Evolutionary conservation across 1,284 basidiomycete species (phyloP).

Genomic region (Apiotrichum akiyoshidainum): DNA sequence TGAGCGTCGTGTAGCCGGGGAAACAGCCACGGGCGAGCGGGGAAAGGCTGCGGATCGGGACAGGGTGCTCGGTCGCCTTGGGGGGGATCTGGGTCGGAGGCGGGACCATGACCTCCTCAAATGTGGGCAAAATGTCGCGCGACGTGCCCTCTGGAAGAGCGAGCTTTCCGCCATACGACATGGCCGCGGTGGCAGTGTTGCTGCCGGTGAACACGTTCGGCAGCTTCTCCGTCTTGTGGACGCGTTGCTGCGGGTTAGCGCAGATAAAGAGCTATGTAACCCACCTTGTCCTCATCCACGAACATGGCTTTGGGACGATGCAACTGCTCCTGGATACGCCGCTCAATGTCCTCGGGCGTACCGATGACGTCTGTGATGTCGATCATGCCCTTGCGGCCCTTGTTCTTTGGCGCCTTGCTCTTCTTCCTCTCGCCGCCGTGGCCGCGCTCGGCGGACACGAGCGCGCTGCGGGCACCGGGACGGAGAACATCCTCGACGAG

Average conservation of each 20-base stretch:
- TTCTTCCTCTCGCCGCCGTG: constrained; percentile 13
- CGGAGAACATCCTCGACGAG: constrained; percentile 45
- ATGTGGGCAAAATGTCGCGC: constrained; percentile 54
- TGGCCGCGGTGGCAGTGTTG: constrained; percentile 60
- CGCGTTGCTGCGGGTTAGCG: constrained; percentile 46
- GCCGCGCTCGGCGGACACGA: constrained; percentile 17
- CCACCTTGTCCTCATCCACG: constrained; percentile 31
- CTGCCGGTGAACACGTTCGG: constrained; percentile 87
- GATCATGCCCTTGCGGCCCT: constrained; percentile 24
- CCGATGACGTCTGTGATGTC: constrained; percentile 44
- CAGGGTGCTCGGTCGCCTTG: constrained; percentile 66
- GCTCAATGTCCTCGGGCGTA: constrained; percentile 29
- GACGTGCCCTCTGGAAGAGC: constrained; percentile 79
- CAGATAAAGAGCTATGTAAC: constrained; percentile 3
- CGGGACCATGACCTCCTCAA: constrained; percentile 80
- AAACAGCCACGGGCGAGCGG: constrained; percentile 81
- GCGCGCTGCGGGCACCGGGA: constrained; percentile 30
- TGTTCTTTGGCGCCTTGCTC: constrained; percentile 26
- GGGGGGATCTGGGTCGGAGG: constrained; percentile 78
- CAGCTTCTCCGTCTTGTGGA: constrained; percentile 59
- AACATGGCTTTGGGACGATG: constrained; percentile 39
- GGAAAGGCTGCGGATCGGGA: constrained; percentile 73
- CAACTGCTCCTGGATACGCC: constrained; percentile 43
- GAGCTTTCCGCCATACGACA: constrained; percentile 70
- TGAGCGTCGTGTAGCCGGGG: constrained; percentile 82